Base-by-base conservation (phyloP, 768 basidiomycete genomes). In the Serendipita vermifera region DNA sequence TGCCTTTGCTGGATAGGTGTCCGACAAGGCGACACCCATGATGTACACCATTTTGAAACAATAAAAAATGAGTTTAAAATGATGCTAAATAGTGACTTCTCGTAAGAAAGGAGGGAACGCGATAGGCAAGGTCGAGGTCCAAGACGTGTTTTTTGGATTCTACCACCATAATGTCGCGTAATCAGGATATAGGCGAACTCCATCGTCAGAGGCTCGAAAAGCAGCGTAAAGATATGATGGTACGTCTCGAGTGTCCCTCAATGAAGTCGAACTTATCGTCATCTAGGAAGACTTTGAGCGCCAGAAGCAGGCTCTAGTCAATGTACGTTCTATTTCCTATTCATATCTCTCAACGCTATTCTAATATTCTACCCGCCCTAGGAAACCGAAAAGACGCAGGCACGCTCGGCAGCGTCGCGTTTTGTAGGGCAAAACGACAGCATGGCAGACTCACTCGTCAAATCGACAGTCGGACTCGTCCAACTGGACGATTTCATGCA, bases 391-490 rank as follows among this genome's bases (percentile, higher is more conserved):
- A 93, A 92, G 69, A n/a, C n/a, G n/a, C n/a, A n/a, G n/a, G 83
- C 87, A 35, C 84, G 90, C 29, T 87, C 91, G 3, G 87, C 88
- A 0, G 71, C 80, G 2, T 83, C 85, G 65, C 85, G 92, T 59
- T 98, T 98, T 69, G 87, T 94, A 33, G 89, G 90, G 1, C 88
- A 93, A 67, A 81, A 88, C 69, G 93, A 97, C 66, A 89, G 87
- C 3, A 82, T 96, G 76, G 94, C 97, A 68, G 94, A 97, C 58
- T 77, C 81, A 5, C 76, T 98, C 53, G 96, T 94, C 75, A 77
- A 89, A 59, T 83, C 77, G 48, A 98, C 94, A 1, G 81, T 98
- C 39, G 94, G 94, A 60, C 77, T 98, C 15, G 93, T 97, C 2
- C 80, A 75, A 57, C 75, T 97, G 5, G 88, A 94, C 61, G 94